These are phyloP conservation scores for Stipa capillata DNA, from an alignment of 176 grass and related monocot genomes.

Conservation along the genomic window DNA sequence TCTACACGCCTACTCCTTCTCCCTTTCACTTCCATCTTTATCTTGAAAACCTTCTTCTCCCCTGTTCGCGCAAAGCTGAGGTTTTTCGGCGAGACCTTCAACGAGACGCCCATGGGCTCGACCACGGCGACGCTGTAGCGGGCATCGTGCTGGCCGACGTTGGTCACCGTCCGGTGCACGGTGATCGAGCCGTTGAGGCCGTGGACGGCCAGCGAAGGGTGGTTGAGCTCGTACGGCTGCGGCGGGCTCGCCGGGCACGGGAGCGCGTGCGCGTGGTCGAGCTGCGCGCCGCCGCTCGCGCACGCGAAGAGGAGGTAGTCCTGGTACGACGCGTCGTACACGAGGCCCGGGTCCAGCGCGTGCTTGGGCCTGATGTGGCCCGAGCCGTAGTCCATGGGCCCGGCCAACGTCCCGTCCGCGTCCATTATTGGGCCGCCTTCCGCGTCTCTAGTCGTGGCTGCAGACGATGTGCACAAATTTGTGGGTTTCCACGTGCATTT, in stretches of 20 bases:
- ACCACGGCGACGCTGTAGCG: slow-evolving; percentile 39
- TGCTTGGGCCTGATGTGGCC: slow-evolving; percentile 76
- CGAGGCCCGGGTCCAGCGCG: slow-evolving; percentile 71
- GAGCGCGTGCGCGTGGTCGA: slow-evolving; percentile 45
- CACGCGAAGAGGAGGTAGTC: slow-evolving; percentile 90
- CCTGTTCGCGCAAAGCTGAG: slow-evolving; percentile 38
- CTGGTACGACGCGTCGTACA: slow-evolving; percentile 76
- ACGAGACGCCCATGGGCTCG: slow-evolving; percentile 44
- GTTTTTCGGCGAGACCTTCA: slow-evolving; percentile 38
- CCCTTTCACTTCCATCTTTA: slow-evolving; percentile 12
- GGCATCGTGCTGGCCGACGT: slow-evolving; percentile 36
- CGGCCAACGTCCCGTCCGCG: slow-evolving; percentile 24
- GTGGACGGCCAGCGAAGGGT: slow-evolving; percentile 65
- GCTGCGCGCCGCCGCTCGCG: slow-evolving; percentile 38
- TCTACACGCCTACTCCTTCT: background rate
- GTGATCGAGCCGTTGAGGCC: slow-evolving; percentile 36
- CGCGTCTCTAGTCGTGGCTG: slow-evolving; percentile 40
- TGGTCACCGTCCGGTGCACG: slow-evolving; percentile 70
- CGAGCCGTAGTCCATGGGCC: slow-evolving; percentile 70
- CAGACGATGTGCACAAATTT: no score
- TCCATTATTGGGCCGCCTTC: slow-evolving; percentile 49
- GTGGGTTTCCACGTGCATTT: no score
- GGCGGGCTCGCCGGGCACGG: slow-evolving; percentile 52
- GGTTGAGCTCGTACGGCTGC: slow-evolving; percentile 49
- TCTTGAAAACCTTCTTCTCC: slow-evolving; percentile 49